These are phyloP conservation scores for Eutypella sp. DNA, from an alignment of 2,329 filamentous ascomycete species.

Conservation along the genomic window DNA sequence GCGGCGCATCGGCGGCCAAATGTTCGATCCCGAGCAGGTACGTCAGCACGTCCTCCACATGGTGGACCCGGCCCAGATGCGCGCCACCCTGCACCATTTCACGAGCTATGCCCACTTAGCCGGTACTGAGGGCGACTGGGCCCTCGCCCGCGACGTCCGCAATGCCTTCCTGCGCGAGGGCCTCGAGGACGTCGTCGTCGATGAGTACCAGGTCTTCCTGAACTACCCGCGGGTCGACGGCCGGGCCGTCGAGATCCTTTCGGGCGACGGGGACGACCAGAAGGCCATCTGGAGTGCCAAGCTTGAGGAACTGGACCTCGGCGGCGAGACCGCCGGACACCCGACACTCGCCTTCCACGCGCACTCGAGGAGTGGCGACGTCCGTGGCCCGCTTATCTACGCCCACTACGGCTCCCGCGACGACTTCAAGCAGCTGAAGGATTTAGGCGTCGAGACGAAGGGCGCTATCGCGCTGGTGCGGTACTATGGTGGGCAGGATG, in stretches of 20 bases:
- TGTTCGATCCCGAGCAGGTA: slow-evolving; percentile 81
- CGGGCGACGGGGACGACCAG: slow-evolving; percentile 56
- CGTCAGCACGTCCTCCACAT: slow-evolving; percentile 68
- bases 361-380: slow-evolving; percentile 80
- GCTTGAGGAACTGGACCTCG: slow-evolving; percentile 75
- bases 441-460: slow-evolving; percentile 66
- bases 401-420: slow-evolving; percentile 84
- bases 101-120: slow-evolving; percentile 85
- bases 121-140: slow-evolving; percentile 89
- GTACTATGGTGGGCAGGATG: slow-evolving; percentile 60
- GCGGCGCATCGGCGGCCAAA: slow-evolving; percentile 58
- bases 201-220: slow-evolving; percentile 83
- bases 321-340: slow-evolving; percentile 55
- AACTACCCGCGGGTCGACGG: slow-evolving; percentile 82
- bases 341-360: slow-evolving; percentile 83
- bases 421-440: slow-evolving; percentile 70
- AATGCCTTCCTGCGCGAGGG: slow-evolving; percentile 66
- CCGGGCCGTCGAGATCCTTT: slow-evolving; percentile 74
- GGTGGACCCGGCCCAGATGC: slow-evolving; percentile 65
- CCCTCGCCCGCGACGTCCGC: slow-evolving; percentile 78
- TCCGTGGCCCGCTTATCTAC: slow-evolving; percentile 81
- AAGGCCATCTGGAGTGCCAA: slow-evolving; percentile 69
- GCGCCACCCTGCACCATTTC: slow-evolving; percentile 69
- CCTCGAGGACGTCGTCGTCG: slow-evolving; percentile 70
- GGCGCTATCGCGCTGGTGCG: slow-evolving; percentile 82